Evolutionary conservation across 495 filamentous ascomycete species (phyloP).

Genomic region (Trichoderma reesei): DNA sequence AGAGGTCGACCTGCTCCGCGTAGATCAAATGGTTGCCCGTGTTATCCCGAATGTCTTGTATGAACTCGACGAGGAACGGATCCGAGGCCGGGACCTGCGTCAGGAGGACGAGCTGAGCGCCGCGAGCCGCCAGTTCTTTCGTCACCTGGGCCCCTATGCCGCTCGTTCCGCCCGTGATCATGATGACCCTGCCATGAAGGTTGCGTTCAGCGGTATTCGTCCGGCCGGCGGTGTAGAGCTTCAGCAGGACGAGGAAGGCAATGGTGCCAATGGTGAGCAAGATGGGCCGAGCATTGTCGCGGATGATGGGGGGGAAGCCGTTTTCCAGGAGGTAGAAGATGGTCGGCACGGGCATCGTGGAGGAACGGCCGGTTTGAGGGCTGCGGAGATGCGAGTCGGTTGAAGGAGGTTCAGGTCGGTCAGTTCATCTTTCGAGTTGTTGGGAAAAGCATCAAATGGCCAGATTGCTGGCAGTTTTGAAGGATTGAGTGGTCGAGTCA

Average conservation of each 20-base stretch:
- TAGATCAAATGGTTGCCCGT: conserved; percentile 88
- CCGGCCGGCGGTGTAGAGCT: conserved; percentile 69
- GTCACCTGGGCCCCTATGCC: conserved; percentile 77
- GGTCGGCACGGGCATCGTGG: conserved; percentile 70
- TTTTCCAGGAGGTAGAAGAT: conserved; percentile 49
- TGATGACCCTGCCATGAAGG: conserved; percentile 85
- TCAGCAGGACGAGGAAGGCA: conserved; percentile 53
- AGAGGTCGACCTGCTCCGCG: conserved; percentile 86
- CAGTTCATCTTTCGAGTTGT: neutral
- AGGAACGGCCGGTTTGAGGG: neutral
- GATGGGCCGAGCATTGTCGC: conserved; percentile 47
- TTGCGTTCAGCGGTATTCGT: conserved; percentile 66
- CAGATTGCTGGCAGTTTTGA: neutral
- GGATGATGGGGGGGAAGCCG: conserved; percentile 56
- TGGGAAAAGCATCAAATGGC: neutral
- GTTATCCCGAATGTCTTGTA: conserved; percentile 70
- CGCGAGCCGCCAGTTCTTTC: conserved; percentile 64
- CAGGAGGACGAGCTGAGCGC: conserved; percentile 85
- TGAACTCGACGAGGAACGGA: conserved; percentile 82
- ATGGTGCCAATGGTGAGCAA: conserved; percentile 52
- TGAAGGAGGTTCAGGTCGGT: neutral
- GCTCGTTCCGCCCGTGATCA: conserved; percentile 93
- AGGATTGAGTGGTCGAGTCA: neutral
- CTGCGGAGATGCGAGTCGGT: neutral
- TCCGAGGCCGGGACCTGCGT: conserved; percentile 72